Conservation (phyloP, 768 basidiomycete species). For the Scleroderma bovista region DNA sequence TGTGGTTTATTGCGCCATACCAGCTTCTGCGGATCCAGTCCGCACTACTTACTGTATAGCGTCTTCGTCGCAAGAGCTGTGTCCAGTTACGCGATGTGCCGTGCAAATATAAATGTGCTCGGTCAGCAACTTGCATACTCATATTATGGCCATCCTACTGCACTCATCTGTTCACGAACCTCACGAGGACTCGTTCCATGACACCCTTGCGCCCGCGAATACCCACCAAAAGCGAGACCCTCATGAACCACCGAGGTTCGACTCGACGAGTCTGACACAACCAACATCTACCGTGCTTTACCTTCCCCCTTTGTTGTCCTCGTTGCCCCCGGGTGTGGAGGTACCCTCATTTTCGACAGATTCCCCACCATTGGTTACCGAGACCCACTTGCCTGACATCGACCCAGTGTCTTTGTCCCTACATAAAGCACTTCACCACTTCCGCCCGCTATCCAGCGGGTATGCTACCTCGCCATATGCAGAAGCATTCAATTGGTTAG, state of each 20-base stretch:
- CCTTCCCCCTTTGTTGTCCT: constrained; percentile 80
- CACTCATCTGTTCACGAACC: constrained; percentile 1
- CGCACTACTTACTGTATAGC: too few species aligned
- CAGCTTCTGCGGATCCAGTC: not conserved
- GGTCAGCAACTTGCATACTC: not conserved
- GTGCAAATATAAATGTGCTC: too few species aligned
- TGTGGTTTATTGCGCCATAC: constrained; percentile 13
- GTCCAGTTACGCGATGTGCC: too few species aligned
- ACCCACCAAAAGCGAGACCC: constrained; percentile 36
- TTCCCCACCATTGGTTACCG: constrained; percentile 50
- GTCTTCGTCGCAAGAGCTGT: too few species aligned
- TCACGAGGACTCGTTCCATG: not conserved
- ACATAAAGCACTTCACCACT: constrained; percentile 79
- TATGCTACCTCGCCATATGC: constrained; percentile 66
- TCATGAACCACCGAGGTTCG: constrained; percentile 52
- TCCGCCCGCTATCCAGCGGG: constrained; percentile 50
- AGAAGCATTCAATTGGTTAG: constrained; percentile 85
- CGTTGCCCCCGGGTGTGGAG: constrained; percentile 47
- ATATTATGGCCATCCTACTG: not conserved
- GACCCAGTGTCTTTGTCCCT: constrained; percentile 80
- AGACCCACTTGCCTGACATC: constrained; percentile 77
- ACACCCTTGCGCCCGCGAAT: not conserved
- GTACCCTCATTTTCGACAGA: constrained; percentile 19
- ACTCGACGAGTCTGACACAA: constrained; percentile 29
- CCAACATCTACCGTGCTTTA: constrained; percentile 57